phyloP scores from a whole-genome alignment of 1,284 basidiomycete genomes.

The Ceratobasidium sp. region DNA sequence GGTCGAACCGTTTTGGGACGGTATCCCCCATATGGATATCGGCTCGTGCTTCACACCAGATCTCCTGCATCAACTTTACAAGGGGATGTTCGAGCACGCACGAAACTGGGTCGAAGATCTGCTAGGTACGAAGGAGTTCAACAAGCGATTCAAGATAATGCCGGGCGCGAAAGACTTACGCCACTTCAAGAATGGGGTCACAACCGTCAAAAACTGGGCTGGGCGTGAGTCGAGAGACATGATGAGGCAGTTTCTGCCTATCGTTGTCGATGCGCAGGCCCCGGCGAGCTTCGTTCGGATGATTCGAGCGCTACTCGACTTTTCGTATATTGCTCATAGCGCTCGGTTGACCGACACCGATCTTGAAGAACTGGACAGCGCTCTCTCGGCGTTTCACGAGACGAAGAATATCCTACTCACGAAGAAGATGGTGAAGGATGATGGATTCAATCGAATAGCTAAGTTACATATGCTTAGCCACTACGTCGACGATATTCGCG shows the following conservation, averaged over 20 bases:
- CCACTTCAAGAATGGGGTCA: constrained; percentile 21
- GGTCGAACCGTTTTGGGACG: constrained; percentile 52
- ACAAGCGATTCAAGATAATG: constrained; percentile 37
- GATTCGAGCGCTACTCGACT: background rate
- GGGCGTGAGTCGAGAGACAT: background rate
- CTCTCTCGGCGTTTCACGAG: too few species aligned
- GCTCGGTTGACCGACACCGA: constrained; percentile 4
- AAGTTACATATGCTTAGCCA: too few species aligned
- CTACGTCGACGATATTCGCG: too few species aligned
- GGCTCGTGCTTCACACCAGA: constrained; percentile 54
- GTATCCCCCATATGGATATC: constrained; percentile 53
- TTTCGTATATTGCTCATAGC: background rate
- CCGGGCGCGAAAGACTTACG: constrained; percentile 13
- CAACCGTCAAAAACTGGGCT: too few species aligned
- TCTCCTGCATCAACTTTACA: constrained; percentile 55
- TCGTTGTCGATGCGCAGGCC: constrained; percentile 3
- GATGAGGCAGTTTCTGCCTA: constrained; percentile 16
- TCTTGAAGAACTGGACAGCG: too few species aligned
- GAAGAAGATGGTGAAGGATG: too few species aligned
- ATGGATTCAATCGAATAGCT: too few species aligned
- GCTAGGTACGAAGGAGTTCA: constrained; percentile 34
- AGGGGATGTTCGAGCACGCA: constrained; percentile 44
- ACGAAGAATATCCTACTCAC: too few species aligned
- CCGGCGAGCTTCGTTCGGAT: constrained; percentile 4
- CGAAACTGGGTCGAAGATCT: constrained; percentile 48